These are phyloP conservation scores for Spinellus fusiger DNA, from an alignment of 192 early-diverging fungal genomes.

Conservation along the genomic window DNA sequence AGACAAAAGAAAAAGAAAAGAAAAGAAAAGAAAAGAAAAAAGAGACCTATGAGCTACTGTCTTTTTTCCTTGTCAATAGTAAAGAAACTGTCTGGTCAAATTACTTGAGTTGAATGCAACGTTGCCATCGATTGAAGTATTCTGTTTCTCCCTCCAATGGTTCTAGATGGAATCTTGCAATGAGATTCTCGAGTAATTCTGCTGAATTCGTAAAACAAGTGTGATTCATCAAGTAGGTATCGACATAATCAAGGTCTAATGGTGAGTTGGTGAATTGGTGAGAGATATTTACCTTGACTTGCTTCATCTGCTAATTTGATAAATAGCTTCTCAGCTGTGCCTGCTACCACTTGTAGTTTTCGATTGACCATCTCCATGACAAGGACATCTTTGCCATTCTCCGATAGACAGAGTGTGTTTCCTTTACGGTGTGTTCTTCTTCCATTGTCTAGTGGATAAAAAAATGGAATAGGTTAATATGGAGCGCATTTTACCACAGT, in stretches of 20 bases:
- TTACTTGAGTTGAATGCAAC: slow-evolving; percentile 51
- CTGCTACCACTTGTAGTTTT: slow-evolving; percentile 51
- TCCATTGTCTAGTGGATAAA: not conserved
- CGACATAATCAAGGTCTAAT: slow-evolving; percentile 65
- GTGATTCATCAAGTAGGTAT: slow-evolving; percentile 52
- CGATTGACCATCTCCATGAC: slow-evolving; percentile 50
- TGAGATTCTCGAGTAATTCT: slow-evolving; percentile 51
- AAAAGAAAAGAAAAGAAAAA: not conserved
- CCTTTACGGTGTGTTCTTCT: slow-evolving; percentile 7
- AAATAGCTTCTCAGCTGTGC: slow-evolving; percentile 59
- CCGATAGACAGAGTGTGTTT: slow-evolving; percentile 39
- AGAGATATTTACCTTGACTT: slow-evolving; percentile 42
- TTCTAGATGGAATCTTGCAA: slow-evolving; percentile 53
- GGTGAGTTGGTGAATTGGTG: not conserved
- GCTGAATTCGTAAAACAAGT: slow-evolving; percentile 53
- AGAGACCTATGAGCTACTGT: too few relatives aligned
- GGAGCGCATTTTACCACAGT: too few relatives aligned
- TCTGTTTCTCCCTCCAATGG: slow-evolving; percentile 34
- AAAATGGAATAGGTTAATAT: too few relatives aligned
- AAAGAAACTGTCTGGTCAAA: too few relatives aligned
- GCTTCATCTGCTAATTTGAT: slow-evolving; percentile 57
- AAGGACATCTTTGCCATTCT: slow-evolving; percentile 51
- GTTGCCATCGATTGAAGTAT: slow-evolving; percentile 45
- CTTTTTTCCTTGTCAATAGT: too few relatives aligned
- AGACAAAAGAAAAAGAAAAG: not conserved